Evolutionary conservation across 2,329 filamentous ascomycete genomes (phyloP).

Genomic region (Fusarium sp.): DNA sequence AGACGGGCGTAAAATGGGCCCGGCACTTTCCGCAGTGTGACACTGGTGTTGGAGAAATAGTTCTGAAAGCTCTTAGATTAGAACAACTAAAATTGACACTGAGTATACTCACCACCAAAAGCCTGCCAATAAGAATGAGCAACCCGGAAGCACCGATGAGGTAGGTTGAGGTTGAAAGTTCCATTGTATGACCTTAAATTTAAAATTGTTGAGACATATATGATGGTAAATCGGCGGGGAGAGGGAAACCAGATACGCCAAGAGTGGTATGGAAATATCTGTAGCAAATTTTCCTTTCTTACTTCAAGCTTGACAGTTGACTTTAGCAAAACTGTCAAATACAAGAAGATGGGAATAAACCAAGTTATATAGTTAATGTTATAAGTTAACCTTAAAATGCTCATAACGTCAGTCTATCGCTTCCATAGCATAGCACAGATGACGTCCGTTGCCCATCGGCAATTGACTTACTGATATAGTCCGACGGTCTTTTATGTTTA

Average conservation of each 20-base stretch:
- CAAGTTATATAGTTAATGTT: neutral
- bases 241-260: fast-evolving
- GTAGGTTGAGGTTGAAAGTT: neutral
- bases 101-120: neutral
- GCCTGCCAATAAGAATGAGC: neutral
- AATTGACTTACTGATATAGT: neutral
- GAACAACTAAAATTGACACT: neutral
- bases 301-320: no score
- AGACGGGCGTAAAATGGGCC: neutral
- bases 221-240: neutral
- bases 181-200: neutral
- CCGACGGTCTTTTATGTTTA: neutral
- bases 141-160: neutral
- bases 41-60: neutral
- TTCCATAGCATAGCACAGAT: no score
- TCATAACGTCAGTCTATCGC: no score
- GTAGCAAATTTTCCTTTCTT: neutral
- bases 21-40: neutral
- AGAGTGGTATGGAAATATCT: neutral
- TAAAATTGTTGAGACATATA: neutral
- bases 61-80: neutral
- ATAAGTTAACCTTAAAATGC: neutral
- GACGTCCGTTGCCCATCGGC: neutral
- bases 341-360: neutral
- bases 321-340: neutral